phyloP scores from a whole-genome alignment of 2,329 filamentous ascomycete genomes.

The Monosporascus cannonballus region DNA sequence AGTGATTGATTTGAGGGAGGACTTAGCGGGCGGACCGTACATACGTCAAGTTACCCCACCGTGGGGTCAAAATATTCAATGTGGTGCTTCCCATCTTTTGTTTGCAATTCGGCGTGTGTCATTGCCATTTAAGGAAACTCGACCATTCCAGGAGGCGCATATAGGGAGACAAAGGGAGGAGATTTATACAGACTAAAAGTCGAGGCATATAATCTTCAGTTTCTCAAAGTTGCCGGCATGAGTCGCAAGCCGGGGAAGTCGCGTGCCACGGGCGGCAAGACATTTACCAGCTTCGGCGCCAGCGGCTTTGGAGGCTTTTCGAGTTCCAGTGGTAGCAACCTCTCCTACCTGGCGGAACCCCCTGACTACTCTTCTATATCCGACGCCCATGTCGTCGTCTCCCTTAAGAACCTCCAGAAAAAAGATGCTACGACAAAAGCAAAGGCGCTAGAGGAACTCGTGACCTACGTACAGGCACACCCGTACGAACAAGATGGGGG shows the following conservation, averaged over 20 bases:
- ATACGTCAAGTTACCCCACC: conserved; percentile 21
- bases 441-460: conserved; percentile 82
- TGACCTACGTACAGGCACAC: conserved; percentile 53
- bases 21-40: background rate
- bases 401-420: conserved; percentile 89
- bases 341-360: conserved; percentile 85
- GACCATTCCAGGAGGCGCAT: background rate
- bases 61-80: conserved; percentile 22
- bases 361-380: conserved; percentile 73
- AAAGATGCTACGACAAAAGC: conserved; percentile 89
- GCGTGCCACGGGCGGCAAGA: conserved; percentile 22
- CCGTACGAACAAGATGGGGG: conserved; percentile 50
- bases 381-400: conserved; percentile 75
- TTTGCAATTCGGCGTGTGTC: background rate
- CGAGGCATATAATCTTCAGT: background rate
- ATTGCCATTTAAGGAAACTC: background rate
- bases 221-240: conserved; percentile 14
- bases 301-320: conserved; percentile 37
- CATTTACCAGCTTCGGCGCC: conserved; percentile 12
- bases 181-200: background rate
- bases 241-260: conserved; percentile 23
- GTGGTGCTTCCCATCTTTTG: background rate
- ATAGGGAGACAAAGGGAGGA: background rate
- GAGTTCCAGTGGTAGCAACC: conserved; percentile 37
- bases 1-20: no score